phyloP scores from a whole-genome alignment of 345 rosid species.

The Citropsis articulata region DNA sequence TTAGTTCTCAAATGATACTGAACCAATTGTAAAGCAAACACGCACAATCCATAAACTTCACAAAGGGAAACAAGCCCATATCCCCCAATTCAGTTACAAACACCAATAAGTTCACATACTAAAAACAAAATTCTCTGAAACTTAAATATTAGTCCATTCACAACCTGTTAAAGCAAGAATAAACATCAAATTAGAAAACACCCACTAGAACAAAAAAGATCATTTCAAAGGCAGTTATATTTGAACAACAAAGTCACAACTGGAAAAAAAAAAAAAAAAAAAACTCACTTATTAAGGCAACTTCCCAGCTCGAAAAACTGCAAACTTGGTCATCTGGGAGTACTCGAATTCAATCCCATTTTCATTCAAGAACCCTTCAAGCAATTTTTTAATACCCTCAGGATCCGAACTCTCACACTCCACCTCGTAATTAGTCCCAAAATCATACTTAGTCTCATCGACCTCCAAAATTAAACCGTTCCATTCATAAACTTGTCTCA shows the following conservation, averaged over 20 bases:
- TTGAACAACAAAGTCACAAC: background rate
- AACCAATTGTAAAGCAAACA: background rate
- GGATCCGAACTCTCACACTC: conserved; percentile 85
- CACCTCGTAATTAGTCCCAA: conserved; percentile 71
- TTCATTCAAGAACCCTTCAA: conserved; percentile 55
- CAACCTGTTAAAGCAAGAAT: background rate
- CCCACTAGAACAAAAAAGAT: background rate
- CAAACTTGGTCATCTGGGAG: conserved; percentile 76
- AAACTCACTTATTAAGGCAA: conserved; percentile 44
- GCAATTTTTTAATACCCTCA: conserved; percentile 54
- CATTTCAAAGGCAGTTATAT: background rate
- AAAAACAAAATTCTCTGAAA: background rate
- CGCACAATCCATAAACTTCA: background rate
- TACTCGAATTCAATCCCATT: conserved; percentile 52
- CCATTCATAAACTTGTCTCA: conserved; percentile 66
- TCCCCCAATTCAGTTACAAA: background rate
- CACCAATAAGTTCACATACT: background rate
- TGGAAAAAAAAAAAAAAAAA: no score
- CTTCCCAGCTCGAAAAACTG: conserved; percentile 67
- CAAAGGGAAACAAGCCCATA: background rate
- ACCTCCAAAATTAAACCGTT: conserved; percentile 71
- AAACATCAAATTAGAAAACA: background rate
- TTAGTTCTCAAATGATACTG: background rate
- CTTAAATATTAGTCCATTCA: background rate
- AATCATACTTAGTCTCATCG: conserved; percentile 71